These are phyloP conservation scores for Filobasidium floriforme DNA, from an alignment of 768 basidiomycete species.

Conservation along the genomic window DNA sequence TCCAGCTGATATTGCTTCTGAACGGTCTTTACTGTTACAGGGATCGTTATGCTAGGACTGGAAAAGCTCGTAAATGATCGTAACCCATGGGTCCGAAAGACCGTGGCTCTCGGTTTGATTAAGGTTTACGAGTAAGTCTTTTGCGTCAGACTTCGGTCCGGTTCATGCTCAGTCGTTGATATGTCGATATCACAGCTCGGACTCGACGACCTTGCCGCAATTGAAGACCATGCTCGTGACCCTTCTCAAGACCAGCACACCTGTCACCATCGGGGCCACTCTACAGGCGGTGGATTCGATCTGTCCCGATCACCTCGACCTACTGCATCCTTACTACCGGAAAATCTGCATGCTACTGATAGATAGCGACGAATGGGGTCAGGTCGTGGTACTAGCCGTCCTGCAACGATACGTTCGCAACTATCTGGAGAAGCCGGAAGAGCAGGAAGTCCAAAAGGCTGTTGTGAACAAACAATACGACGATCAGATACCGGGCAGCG, in stretches of 20 bases:
- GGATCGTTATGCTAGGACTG: conserved; percentile 58
- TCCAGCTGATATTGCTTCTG: neutral
- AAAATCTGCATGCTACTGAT: conserved; percentile 73
- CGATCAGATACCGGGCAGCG: neutral
- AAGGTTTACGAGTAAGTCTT: conserved; percentile 66
- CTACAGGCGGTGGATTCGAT: conserved; percentile 75
- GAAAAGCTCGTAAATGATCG: conserved; percentile 85
- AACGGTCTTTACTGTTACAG: conserved; percentile 17
- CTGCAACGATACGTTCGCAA: conserved; percentile 72
- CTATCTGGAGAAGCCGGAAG: conserved; percentile 57
- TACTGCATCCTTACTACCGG: conserved; percentile 80
- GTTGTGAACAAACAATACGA: conserved; percentile 22
- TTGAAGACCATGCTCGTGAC: conserved; percentile 49
- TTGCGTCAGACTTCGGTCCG: conserved; percentile 4
- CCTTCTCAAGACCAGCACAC: conserved; percentile 60
- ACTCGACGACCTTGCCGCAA: conserved; percentile 60
- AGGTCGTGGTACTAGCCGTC: conserved; percentile 68
- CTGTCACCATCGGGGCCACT: conserved; percentile 79
- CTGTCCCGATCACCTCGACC: conserved; percentile 77
- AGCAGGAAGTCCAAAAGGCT: conserved; percentile 49
- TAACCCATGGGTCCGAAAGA: conserved; percentile 91
- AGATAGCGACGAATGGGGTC: conserved; percentile 96
- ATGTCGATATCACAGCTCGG: conserved; percentile 55
- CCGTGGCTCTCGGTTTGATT: conserved; percentile 79
- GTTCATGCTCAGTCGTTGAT: neutral